Evolutionary conservation across 1,284 basidiomycete species (phyloP).

Genomic region (Sphagnurus paluster): DNA sequence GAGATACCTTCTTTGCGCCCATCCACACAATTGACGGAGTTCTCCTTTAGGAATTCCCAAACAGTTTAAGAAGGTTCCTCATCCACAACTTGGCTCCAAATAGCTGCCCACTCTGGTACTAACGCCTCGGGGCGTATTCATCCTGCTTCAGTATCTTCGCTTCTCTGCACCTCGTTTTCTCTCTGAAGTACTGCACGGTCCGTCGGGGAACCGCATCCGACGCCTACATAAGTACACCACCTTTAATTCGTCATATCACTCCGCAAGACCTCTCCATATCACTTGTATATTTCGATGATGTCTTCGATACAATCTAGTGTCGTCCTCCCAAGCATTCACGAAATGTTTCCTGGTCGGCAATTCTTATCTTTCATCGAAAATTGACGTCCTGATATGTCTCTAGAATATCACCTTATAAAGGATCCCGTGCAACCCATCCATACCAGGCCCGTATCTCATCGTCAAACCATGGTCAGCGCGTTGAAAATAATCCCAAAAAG

Average conservation of each 20-base stretch:
- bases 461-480: conserved; percentile 4
- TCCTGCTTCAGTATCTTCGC: background rate
- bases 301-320: conserved; percentile 22
- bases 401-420: conserved; percentile 28
- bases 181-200: background rate
- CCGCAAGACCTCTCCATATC: too few relatives aligned
- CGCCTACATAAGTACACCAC: conserved; percentile 4
- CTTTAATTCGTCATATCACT: too few relatives aligned
- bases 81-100: conserved; percentile 8
- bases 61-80: conserved; percentile 19
- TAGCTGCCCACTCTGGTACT: conserved; percentile 14
- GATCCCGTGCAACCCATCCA: conserved; percentile 12
- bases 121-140: conserved; percentile 15
- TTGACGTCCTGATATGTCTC: background rate
- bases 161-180: conserved; percentile 9
- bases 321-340: conserved; percentile 53
- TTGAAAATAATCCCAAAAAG: too few relatives aligned
- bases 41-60: conserved; percentile 18
- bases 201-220: background rate
- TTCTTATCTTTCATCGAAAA: background rate
- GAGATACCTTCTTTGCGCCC: conserved; percentile 16
- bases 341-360: conserved; percentile 54
- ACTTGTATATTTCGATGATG: too few relatives aligned
- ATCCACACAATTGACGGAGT: conserved; percentile 13
- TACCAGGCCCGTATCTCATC: background rate